Conservation (phyloP, 345 rosid species). For the Combretum micranthum region DNA sequence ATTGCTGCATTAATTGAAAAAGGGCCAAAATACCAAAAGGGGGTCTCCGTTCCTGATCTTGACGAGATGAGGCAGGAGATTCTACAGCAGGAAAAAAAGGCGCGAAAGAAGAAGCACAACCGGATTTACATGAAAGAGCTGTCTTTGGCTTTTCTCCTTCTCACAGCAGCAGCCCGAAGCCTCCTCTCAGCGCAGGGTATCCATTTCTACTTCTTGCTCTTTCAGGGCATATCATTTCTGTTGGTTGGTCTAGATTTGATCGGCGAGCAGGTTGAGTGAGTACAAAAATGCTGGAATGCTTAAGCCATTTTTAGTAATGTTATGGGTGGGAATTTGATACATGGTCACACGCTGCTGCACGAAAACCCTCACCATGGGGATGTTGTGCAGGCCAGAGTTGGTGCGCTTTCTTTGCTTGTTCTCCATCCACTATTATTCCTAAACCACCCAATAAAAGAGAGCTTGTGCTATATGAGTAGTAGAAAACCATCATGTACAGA, state of each 20-base stretch:
- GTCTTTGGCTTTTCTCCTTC: conserved; percentile 36
- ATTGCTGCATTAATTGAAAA: conserved; percentile 28
- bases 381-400: no score
- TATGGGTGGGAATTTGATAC: not conserved
- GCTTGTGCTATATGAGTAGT: no score
- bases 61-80: conserved; percentile 27
- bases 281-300: not conserved
- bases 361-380: no score
- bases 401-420: no score
- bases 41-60: conserved; percentile 28
- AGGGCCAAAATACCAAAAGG: conserved; percentile 27
- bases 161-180: conserved; percentile 38
- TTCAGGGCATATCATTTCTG: conserved; percentile 42
- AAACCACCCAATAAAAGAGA: no score
- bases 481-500: conserved; percentile 6
- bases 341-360: not conserved
- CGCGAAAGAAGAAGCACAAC: conserved; percentile 30
- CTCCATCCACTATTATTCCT: no score
- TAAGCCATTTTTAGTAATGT: no score
- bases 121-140: conserved; percentile 39
- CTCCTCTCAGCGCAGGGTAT: conserved; percentile 43
- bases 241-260: conserved; percentile 42
- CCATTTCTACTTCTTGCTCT: conserved; percentile 47
- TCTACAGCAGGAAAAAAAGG: conserved; percentile 21
- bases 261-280: conserved; percentile 40